Conservation (phyloP, 2,329 filamentous ascomycete genomes). For the Nothophaeocryptopus gaeumannii region DNA sequence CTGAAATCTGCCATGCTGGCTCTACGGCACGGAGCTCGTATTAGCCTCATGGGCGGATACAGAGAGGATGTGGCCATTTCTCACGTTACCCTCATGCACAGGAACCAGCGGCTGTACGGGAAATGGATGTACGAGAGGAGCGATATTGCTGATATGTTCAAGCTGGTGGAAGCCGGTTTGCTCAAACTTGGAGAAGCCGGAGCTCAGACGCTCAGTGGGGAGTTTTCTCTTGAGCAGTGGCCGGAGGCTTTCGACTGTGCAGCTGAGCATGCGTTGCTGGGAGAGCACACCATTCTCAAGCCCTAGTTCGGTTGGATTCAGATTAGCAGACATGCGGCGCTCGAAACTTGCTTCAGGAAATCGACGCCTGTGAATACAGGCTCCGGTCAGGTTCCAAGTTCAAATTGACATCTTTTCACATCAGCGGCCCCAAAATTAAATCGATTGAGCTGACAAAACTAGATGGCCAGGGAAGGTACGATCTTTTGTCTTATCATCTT, state of each 20-base stretch:
- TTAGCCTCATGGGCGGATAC: conserved; percentile 30
- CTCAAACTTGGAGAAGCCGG: conserved; percentile 34
- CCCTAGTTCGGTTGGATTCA: neutral
- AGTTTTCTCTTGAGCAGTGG: conserved; percentile 23
- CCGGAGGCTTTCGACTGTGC: conserved; percentile 24
- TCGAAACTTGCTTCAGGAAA: too few species aligned
- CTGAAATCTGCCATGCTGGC: conserved; percentile 40
- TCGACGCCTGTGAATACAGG: too few species aligned
- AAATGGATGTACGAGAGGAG: conserved; percentile 47
- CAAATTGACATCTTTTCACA: too few species aligned
- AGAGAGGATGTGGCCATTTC: neutral
- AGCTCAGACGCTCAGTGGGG: conserved; percentile 9
- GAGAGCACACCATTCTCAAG: conserved; percentile 9
- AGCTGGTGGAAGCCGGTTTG: conserved; percentile 44
- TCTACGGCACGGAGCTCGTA: conserved; percentile 39
- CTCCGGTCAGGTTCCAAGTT: too few species aligned
- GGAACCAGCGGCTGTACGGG: conserved; percentile 38
- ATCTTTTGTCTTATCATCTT: too few species aligned
- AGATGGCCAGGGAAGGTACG: too few species aligned
- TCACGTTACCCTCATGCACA: neutral
- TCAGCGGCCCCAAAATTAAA: too few species aligned
- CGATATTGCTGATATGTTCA: conserved; percentile 39
- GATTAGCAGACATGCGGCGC: too few species aligned
- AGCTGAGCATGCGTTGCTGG: conserved; percentile 14
- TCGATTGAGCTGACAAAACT: too few species aligned